Evolutionary conservation across 805 yeast genomes (phyloP).

Genomic region (Candida koratica): DNA sequence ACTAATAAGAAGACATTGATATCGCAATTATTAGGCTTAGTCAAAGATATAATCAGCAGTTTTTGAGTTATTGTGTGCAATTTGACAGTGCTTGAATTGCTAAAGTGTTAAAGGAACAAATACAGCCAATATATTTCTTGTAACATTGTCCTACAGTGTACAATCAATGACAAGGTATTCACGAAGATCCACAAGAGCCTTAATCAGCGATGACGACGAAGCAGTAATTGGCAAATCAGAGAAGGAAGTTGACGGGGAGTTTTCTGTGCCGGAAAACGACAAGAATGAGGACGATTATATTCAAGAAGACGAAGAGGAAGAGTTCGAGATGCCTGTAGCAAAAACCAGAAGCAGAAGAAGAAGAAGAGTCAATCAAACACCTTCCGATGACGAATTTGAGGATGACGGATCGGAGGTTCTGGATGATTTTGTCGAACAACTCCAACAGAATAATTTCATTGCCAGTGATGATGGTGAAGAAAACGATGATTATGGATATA

Average conservation of each 20-base stretch:
- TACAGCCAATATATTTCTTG: constrained; percentile 12
- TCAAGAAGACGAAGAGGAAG: constrained; percentile 17
- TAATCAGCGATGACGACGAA: constrained; percentile 13
- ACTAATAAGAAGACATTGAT: no score
- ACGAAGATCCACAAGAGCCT: constrained; percentile 8
- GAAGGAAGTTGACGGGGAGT: constrained; percentile 9
- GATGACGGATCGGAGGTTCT: constrained; percentile 10
- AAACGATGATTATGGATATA: constrained; percentile 20
- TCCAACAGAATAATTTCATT: constrained; percentile 32
- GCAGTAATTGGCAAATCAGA: constrained; percentile 15
- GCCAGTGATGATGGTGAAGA: constrained; percentile 40
- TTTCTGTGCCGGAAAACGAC: constrained; percentile 16
- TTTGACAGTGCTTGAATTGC: no score
- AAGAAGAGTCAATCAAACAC: constrained; percentile 1
- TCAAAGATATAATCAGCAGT: no score
- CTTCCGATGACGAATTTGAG: constrained; percentile 22
- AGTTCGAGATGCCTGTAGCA: constrained; percentile 11
- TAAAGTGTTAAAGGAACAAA: no score
- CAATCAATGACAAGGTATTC: no score
- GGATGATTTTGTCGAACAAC: constrained; percentile 27
- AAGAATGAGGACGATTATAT: constrained; percentile 21
- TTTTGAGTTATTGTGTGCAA: no score
- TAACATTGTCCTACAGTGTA: constrained; percentile 11
- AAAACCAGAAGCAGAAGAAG: constrained; percentile 4
- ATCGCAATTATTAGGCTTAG: no score